phyloP scores from a whole-genome alignment of 768 basidiomycete genomes.

The Mycena vitilis region DNA sequence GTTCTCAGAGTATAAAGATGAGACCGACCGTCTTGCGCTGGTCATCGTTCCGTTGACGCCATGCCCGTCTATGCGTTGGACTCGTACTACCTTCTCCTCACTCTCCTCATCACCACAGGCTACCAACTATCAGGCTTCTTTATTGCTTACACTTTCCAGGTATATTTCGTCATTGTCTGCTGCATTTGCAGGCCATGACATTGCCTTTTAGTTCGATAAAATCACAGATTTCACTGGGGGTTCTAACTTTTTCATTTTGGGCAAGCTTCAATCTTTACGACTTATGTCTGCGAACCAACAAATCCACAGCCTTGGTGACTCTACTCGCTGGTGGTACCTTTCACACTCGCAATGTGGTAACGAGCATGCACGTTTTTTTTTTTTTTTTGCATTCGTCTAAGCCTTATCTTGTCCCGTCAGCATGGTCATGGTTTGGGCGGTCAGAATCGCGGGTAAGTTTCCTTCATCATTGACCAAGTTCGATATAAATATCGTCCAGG shows the following conservation, averaged over 20 bases:
- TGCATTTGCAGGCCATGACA: too few species aligned
- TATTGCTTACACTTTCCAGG: slow-evolving; percentile 42
- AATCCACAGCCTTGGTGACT: slow-evolving; percentile 64
- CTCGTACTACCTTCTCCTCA: slow-evolving; percentile 60
- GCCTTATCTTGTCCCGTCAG: slow-evolving; percentile 33
- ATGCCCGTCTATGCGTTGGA: slow-evolving; percentile 60
- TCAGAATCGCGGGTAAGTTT: slow-evolving; percentile 60
- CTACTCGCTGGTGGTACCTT: slow-evolving; percentile 71
- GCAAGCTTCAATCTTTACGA: slow-evolving; percentile 41
- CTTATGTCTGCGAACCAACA: background rate
- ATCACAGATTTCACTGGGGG: slow-evolving; percentile 80
- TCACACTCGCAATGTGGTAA: slow-evolving; percentile 66
- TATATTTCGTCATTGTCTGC: too few species aligned
- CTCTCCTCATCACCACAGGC: slow-evolving; percentile 62
- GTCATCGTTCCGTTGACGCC: slow-evolving; percentile 28
- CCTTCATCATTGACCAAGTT: background rate
- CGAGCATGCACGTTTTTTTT: slow-evolving; percentile 55
- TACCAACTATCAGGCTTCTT: slow-evolving; percentile 68
- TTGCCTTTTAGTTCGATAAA: slow-evolving; percentile 66
- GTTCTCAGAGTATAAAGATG: too few species aligned
- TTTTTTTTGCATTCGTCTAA: slow-evolving; percentile 38
- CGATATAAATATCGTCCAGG: slow-evolving; percentile 44
- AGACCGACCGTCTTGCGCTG: background rate
- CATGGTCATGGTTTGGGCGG: slow-evolving; percentile 79
- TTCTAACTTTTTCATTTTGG: slow-evolving; percentile 75